Percentiles rank a stretch among this genome's conserved stretches.
Evolutionary conservation across 2,329 filamentous ascomycete genomes (phyloP).

Genomic region (Fusarium solani-melongenae): DNA sequence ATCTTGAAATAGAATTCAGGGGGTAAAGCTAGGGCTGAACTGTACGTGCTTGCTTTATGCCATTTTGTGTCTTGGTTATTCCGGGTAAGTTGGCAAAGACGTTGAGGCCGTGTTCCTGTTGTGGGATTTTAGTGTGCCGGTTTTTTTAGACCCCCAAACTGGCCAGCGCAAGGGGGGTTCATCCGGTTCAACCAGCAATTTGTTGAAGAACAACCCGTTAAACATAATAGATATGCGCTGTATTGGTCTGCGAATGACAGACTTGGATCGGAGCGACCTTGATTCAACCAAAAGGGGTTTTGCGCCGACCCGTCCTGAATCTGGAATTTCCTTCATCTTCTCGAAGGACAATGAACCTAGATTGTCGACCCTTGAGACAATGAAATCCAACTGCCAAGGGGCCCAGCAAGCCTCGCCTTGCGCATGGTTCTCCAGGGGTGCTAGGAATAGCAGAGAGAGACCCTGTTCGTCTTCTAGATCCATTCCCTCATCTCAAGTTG

Average conservation of each 20-base stretch:
- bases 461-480: background rate
- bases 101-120: background rate
- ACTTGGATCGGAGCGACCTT: background rate
- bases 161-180: background rate
- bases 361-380: constrained; percentile 27
- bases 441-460: constrained; percentile 4
- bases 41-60: background rate
- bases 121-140: constrained; percentile 22
- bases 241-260: background rate
- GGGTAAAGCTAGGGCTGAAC: background rate
- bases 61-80: background rate
- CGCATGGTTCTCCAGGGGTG: constrained; percentile 13
- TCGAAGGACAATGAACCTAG: constrained; percentile 31
- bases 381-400: constrained; percentile 15
- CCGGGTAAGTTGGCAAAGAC: background rate
- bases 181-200: background rate
- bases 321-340: background rate
- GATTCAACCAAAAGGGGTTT: background rate
- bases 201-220: background rate
- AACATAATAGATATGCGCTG: background rate
- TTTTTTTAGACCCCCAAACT: constrained; percentile 16
- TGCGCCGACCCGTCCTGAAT: constrained; percentile 16
- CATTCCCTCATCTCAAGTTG: background rate
- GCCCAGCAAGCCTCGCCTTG: constrained; percentile 13
- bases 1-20: background rate